phyloP scores from a whole-genome alignment of 768 basidiomycete genomes.

The Pholiota conissans region DNA sequence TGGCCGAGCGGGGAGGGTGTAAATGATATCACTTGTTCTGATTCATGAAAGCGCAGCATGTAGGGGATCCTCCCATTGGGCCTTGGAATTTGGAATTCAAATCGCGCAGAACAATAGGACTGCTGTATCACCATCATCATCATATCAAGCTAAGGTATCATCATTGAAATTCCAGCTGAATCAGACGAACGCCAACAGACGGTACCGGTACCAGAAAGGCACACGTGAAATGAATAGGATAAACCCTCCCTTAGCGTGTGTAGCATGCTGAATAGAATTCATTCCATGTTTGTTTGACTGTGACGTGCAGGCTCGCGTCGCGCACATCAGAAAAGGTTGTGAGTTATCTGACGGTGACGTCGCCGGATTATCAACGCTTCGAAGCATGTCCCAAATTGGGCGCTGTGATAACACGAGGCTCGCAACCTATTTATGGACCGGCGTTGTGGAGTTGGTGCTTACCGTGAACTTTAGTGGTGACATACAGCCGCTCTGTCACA shows the following conservation, averaged over 20 bases:
- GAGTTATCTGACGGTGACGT: background rate
- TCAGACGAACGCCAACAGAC: background rate
- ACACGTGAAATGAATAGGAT: background rate
- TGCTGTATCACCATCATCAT: no score
- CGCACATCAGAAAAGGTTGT: background rate
- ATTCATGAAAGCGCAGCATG: no score
- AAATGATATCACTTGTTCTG: no score
- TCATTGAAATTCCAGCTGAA: background rate
- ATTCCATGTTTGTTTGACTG: background rate
- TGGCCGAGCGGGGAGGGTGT: no score
- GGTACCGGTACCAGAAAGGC: background rate
- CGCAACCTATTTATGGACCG: slow-evolving; percentile 15
- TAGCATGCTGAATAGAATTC: no score
- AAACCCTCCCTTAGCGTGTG: background rate
- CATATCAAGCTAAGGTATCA: no score
- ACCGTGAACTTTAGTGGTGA: no score
- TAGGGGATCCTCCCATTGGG: no score
- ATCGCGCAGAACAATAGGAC: no score
- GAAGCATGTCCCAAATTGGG: background rate
- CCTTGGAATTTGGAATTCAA: no score
- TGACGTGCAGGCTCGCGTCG: background rate
- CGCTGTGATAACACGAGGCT: slow-evolving; percentile 17
- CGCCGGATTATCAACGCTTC: background rate
- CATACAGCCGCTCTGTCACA: no score
- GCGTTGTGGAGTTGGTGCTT: background rate